These are phyloP conservation scores for Bipolaris oryzae DNA, from an alignment of 2,329 filamentous ascomycete species.

Conservation along the genomic window DNA sequence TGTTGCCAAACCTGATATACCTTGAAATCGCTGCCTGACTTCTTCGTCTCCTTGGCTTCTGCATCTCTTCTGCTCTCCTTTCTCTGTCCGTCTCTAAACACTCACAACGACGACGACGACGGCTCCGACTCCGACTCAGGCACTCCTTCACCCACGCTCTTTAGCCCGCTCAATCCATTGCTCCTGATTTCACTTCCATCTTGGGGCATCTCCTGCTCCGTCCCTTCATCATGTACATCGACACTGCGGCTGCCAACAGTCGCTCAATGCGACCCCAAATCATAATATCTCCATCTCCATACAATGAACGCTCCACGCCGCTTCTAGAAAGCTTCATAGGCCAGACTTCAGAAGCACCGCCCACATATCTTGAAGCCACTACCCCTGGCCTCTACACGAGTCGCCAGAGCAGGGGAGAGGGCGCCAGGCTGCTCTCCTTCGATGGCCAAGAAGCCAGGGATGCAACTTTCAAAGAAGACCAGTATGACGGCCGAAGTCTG, in stretches of 20 bases:
- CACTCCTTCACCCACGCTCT: conserved; percentile 1
- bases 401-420: conserved; percentile 39
- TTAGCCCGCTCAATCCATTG: conserved; percentile 3
- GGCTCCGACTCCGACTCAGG: conserved; percentile 5
- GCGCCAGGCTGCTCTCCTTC: conserved; percentile 32
- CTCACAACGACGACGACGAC: no score
- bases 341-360: conserved; percentile 26
- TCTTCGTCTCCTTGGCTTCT: conserved; percentile 9
- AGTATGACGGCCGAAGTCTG: conserved; percentile 27
- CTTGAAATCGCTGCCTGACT: conserved; percentile 23
- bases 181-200: background rate
- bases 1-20: conserved; percentile 14
- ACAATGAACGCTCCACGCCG: conserved; percentile 30
- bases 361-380: conserved; percentile 44
- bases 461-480: conserved; percentile 30
- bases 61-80: background rate
- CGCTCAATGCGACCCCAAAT: conserved; percentile 28
- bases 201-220: background rate
- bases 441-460: conserved; percentile 26
- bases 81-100: conserved; percentile 4
- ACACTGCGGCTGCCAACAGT: conserved; percentile 41
- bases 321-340: conserved; percentile 35
- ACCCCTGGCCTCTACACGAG: conserved; percentile 40
- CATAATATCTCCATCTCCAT: conserved; percentile 21
- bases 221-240: conserved; percentile 37